These are phyloP conservation scores for Artemisia tridentata DNA, from an alignment of 129 eudicot genomes.

Conservation along the genomic window DNA sequence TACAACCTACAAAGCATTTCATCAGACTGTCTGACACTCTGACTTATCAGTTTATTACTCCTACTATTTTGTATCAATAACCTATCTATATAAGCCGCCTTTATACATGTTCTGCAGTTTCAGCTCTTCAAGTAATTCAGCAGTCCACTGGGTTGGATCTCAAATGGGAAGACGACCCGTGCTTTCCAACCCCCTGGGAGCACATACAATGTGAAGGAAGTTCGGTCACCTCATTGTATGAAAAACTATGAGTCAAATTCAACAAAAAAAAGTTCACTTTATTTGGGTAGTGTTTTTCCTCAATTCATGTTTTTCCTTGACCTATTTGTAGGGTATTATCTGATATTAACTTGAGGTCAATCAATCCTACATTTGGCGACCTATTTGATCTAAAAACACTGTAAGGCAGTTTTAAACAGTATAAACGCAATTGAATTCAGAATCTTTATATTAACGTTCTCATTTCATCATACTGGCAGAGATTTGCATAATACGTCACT, in stretches of 20 bases:
- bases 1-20: slow-evolving; percentile 11
- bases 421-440: slow-evolving; percentile 10
- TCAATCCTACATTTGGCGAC: slow-evolving; percentile 79
- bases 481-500: slow-evolving; percentile 92
- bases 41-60: background rate
- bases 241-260: background rate
- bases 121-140: slow-evolving; percentile 90
- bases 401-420: slow-evolving; percentile 43
- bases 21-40: background rate
- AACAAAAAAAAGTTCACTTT: background rate
- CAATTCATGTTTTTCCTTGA: slow-evolving; percentile 16
- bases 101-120: slow-evolving; percentile 50
- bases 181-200: slow-evolving; percentile 80
- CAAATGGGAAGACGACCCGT: slow-evolving; percentile 97
- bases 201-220: slow-evolving; percentile 75
- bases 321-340: slow-evolving; percentile 54
- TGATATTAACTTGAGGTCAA: slow-evolving; percentile 70
- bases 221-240: slow-evolving; percentile 72
- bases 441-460: slow-evolving; percentile 8
- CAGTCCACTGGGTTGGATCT: slow-evolving; percentile 67
- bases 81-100: slow-evolving; percentile 5
- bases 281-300: background rate
- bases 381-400: slow-evolving; percentile 64
- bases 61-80: background rate
- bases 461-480: slow-evolving; percentile 37